Conservation (phyloP, 331 rosid species). For the Saraca asoca region DNA sequence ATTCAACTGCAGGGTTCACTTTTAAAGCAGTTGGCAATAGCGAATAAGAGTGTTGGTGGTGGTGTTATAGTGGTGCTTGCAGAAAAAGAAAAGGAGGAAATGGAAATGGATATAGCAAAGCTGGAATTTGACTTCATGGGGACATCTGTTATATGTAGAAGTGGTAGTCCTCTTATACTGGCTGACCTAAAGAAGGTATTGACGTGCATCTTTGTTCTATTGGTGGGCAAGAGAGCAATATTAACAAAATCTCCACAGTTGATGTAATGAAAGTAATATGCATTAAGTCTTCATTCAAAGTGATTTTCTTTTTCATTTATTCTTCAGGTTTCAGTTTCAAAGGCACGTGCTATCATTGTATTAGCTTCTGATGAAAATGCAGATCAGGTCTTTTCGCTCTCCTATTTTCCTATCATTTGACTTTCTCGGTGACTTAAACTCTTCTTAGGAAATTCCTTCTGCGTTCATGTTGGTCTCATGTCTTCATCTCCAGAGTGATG, state of each 20-base stretch:
- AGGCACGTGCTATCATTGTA: conserved; percentile 97
- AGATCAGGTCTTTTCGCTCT: conserved; percentile 71
- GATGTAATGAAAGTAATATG: conserved; percentile 13
- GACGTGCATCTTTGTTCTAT: conserved; percentile 25
- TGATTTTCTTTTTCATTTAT: conserved; percentile 18
- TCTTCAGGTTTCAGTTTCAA: conserved; percentile 88
- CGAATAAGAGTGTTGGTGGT: conserved; percentile 93
- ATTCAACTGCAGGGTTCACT: conserved; percentile 80
- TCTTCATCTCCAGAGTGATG: conserved; percentile 78
- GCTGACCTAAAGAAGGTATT: conserved; percentile 94
- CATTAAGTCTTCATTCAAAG: conserved; percentile 19
- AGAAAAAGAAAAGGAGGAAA: conserved; percentile 97
- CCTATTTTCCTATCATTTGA: conserved; percentile 22
- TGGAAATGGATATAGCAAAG: conserved; percentile 95
- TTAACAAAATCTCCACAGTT: conserved; percentile 18
- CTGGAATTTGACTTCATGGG: conserved; percentile 98
- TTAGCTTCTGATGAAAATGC: conserved; percentile 95
- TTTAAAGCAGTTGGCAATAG: conserved; percentile 92
- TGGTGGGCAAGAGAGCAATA: neutral
- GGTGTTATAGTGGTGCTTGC: conserved; percentile 97
- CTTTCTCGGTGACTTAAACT: conserved; percentile 28
- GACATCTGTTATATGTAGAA: conserved; percentile 91
- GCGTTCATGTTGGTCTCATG: conserved; percentile 25
- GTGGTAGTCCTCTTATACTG: conserved; percentile 97
- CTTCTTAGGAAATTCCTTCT: conserved; percentile 25